Evolutionary conservation across 805 yeast species (phyloP).

Genomic region (Ogataea wickerhamii): DNA sequence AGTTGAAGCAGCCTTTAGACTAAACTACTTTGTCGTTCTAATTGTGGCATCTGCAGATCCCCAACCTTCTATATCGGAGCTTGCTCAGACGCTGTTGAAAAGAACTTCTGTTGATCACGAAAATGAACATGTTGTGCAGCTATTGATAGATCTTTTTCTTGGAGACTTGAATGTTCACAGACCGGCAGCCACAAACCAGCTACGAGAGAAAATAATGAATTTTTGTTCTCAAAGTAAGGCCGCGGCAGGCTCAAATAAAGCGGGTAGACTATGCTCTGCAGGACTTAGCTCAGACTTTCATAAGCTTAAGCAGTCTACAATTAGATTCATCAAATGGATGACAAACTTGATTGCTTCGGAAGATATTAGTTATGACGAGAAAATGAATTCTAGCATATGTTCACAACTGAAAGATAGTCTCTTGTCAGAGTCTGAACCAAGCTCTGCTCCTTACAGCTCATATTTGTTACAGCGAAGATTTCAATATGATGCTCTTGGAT

Average conservation of each 20-base stretch:
- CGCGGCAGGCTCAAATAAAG: conserved; percentile 41
- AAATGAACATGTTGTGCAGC: conserved; percentile 39
- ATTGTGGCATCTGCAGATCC: conserved; percentile 64
- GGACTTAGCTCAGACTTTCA: conserved; percentile 57
- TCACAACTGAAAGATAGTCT: conserved; percentile 50
- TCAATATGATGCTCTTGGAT: conserved; percentile 79
- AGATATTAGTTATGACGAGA: conserved; percentile 12
- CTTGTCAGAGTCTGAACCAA: conserved; percentile 31
- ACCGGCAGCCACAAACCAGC: conserved; percentile 50
- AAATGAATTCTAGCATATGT: conserved; percentile 44
- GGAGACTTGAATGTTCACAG: conserved; percentile 42
- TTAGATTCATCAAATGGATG: conserved; percentile 65
- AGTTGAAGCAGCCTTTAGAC: conserved; percentile 40
- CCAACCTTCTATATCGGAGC: conserved; percentile 50
- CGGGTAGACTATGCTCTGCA: conserved; percentile 49
- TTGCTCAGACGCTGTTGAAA: conserved; percentile 48
- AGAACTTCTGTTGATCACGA: conserved; percentile 54
- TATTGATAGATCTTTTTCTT: conserved; percentile 44
- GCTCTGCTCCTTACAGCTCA: conserved; percentile 25
- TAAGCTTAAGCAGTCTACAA: conserved; percentile 52
- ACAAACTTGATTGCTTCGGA: conserved; percentile 26
- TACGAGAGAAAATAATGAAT: conserved; percentile 56
- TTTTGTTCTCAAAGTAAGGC: conserved; percentile 48
- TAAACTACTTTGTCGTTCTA: conserved; percentile 35
- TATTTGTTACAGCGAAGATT: conserved; percentile 47